Base-by-base conservation (phyloP, 2,329 filamentous ascomycete genomes). In the Rasamsonia emersonii region DNA sequence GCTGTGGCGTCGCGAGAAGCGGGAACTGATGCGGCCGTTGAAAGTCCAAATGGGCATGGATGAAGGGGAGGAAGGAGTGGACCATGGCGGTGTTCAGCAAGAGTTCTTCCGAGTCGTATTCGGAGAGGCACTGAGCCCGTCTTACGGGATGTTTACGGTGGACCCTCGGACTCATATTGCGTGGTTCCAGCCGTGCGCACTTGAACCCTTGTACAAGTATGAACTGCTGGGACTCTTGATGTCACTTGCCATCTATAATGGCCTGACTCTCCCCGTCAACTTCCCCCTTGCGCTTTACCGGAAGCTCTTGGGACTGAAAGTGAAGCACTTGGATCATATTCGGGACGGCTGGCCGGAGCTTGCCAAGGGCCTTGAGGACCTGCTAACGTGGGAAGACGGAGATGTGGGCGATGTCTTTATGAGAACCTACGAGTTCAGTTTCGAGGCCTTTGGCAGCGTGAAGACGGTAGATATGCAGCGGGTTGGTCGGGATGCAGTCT, bases 1-100 rank as follows among this genome's bases (percentile, higher is more conserved):
- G 51, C 67, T 98, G 2, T 95, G 89, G 85, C 77, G 84, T 33
- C 75, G 86, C 20, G 80, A 95, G 56, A 76, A 77, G 48, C 72
- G 82, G 20, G 86, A 95, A 59, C 65, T 96, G 3, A 65, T 89
- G 49, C 76, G 86, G 16, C 91, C 91, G 1, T 62, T 98, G 19
- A 94, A 94, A 49, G 80, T 98, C 6, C 79, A 85, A 30, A 74
- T 96, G 36, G 86, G 86, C 3, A 81, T 86, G 51, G 79, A 85
- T 19, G 69, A 70, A 32, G 85, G 86, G 18, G 91, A 96, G 56
- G 79, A 93, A 53, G 91, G 91, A 0, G 76, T 93, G 19, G 91
- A 98, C 55, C 86, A 89, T 29, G 91, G 91, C 25, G 91, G 91
- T 41, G 88, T 98, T 1, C 89, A 95, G 47, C 88, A 94, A 53